Evolutionary conservation across 306 rosid species (phyloP), one percentile per base, ranked within the genome.

Genomic region (Fragaria iinumae): DNA sequence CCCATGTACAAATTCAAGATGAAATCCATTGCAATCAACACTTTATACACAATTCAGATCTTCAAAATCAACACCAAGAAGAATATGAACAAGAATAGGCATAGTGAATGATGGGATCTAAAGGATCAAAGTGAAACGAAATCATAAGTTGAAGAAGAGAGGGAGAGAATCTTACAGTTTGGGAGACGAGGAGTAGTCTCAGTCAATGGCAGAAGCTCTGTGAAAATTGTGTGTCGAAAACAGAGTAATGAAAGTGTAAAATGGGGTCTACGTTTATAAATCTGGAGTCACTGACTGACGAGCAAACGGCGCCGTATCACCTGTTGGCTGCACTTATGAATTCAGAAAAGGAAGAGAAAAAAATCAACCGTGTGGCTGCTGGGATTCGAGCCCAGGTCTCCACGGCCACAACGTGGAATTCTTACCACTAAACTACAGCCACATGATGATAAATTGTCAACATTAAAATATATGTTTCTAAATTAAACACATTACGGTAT

Each of bases 391-490:
- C 78, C 78, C 78, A 60, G 78, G 70, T 74, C 77, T 73, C 69
- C 78, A 74, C 70, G 83, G 83, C 83, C 83, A 80, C 83, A 80
- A 74, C 83, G 83, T 78, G 81, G 76, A 77, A 77, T 77, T 77
- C 81, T 77, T 69, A 77, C 81, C 81, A 57, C 81, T 69, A 79
- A 79, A 79, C 83, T 78, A 78, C 78, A 74, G 78, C 70, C 78
- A 17, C 62, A 55, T 43, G 11, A 0, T 43, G 3, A 43, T 1
- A 43, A 41, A 8, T 0, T 7, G 2, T 41, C 0, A 0, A 41
- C 44, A 8, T 1, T 1, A 39, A 39, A 39, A 39, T 39, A 39
- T 39, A 41, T 38, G 0, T 38, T 5, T 38, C 0, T 5, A 0
- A 38, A 32, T 3, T 3, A 32, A 32, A 32, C 0, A 3, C 36